Conservation (phyloP, 495 filamentous ascomycete species). For the Achaetomiella virescens region DNA sequence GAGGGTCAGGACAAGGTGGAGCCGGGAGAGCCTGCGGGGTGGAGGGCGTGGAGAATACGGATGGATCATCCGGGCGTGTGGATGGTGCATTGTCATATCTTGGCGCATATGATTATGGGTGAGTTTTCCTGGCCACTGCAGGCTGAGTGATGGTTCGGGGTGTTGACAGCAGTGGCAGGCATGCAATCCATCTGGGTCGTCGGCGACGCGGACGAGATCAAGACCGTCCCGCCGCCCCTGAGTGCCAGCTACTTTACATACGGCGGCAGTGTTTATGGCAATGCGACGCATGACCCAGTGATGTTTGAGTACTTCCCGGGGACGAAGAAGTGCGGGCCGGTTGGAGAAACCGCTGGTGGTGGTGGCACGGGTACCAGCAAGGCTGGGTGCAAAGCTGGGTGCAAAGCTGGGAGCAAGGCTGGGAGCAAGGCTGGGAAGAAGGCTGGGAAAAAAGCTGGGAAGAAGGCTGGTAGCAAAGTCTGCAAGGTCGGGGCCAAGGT, state of each 20-base stretch:
- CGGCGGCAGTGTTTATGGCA: conserved; percentile 48
- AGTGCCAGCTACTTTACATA: conserved; percentile 43
- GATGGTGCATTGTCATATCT: conserved; percentile 60
- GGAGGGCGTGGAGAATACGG: conserved; percentile 53
- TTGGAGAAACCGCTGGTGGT: too few relatives aligned
- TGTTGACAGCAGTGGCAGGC: conserved; percentile 20
- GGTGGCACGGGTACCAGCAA: too few relatives aligned
- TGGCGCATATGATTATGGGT: conserved; percentile 31
- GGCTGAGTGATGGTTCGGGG: background rate
- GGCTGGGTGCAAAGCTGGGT: too few relatives aligned
- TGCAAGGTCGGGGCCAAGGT: too few relatives aligned
- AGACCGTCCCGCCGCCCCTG: conserved; percentile 25
- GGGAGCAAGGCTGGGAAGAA: too few relatives aligned
- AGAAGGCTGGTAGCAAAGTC: too few relatives aligned
- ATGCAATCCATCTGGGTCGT: conserved; percentile 51
- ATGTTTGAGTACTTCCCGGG: conserved; percentile 24
- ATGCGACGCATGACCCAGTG: conserved; percentile 33
- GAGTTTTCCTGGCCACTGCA: background rate
- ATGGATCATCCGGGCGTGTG: conserved; percentile 51
- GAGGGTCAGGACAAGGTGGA: conserved; percentile 17
- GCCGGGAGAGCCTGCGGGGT: conserved; percentile 42
- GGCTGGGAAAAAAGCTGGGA: too few relatives aligned
- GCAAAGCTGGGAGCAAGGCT: too few relatives aligned
- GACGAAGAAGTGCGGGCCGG: background rate
- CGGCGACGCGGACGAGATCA: conserved; percentile 40